A percentile compares a stretch with the other conserved stretches of the same genome.
phyloP scores from a whole-genome alignment of 257 asterid genomes.

The Salvia hispanica region DNA sequence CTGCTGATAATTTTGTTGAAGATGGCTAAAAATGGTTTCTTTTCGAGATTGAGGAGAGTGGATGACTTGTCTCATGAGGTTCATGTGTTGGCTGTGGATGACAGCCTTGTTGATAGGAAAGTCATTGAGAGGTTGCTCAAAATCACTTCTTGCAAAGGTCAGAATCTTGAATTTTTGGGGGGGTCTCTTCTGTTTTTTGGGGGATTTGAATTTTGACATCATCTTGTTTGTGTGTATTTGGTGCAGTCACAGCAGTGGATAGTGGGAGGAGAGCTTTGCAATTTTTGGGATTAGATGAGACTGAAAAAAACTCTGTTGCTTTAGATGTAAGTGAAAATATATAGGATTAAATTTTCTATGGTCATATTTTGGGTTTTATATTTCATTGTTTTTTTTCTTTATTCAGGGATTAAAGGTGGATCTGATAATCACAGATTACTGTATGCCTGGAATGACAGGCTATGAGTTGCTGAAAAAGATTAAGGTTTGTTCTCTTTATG shows the following conservation, averaged over 20 bases:
- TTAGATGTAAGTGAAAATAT: constrained; percentile 55
- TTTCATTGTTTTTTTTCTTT: constrained; percentile 12
- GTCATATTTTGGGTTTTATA: background rate
- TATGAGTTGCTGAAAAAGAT: constrained; percentile 82
- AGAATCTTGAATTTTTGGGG: background rate
- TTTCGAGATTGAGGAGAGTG: constrained; percentile 53
- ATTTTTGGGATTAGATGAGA: constrained; percentile 79
- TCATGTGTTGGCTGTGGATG: constrained; percentile 78
- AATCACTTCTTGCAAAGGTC: constrained; percentile 71
- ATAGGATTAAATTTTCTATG: background rate
- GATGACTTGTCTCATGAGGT: constrained; percentile 46
- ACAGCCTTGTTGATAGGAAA: constrained; percentile 62
- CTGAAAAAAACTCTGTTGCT: constrained; percentile 53
- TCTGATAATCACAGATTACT: constrained; percentile 86
- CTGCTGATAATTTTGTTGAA: constrained; percentile 14
- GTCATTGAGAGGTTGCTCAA: constrained; percentile 67
- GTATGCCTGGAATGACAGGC: constrained; percentile 98
- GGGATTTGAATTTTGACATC: background rate
- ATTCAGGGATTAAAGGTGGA: constrained; percentile 81
- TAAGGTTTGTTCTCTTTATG: constrained; percentile 50
- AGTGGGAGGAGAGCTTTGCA: constrained; percentile 91
- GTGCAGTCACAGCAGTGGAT: constrained; percentile 84
- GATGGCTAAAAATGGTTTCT: constrained; percentile 57
- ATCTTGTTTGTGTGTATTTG: constrained; percentile 8
- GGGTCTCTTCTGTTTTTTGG: background rate